These are phyloP conservation scores for Chlorencoelia australis DNA, from an alignment of 2,329 filamentous ascomycete genomes.

Conservation along the genomic window DNA sequence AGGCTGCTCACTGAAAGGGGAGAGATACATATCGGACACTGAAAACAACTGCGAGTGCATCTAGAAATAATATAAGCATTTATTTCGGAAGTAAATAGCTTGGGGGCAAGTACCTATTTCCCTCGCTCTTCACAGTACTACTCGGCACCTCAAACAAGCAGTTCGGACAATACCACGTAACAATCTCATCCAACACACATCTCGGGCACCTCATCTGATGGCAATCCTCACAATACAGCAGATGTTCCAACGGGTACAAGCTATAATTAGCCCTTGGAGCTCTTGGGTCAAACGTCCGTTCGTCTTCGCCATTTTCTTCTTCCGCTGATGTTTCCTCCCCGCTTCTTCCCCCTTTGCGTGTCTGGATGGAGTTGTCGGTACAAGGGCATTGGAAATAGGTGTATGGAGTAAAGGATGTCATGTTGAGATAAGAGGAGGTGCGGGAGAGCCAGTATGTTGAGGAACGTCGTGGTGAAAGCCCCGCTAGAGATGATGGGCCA, in stretches of 20 bases:
- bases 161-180: constrained; percentile 90
- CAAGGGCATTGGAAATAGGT: constrained; percentile 60
- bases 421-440: constrained; percentile 20
- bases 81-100: neutral
- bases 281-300: constrained; percentile 76
- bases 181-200: constrained; percentile 87
- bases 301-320: constrained; percentile 51
- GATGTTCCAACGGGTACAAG: constrained; percentile 83
- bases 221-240: constrained; percentile 96
- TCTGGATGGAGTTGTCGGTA: constrained; percentile 35
- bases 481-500: too few species aligned
- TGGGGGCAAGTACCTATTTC: constrained; percentile 59
- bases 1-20: constrained; percentile 67
- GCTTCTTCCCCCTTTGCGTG: too few species aligned
- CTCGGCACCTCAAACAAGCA: constrained; percentile 95
- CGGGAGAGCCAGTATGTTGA: too few species aligned
- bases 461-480: too few species aligned
- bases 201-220: constrained; percentile 89
- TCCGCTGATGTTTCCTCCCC: constrained; percentile 27
- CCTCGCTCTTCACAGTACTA: constrained; percentile 84
- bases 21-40: constrained; percentile 81
- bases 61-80: constrained; percentile 33
- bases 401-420: constrained; percentile 48
- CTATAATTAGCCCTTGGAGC: constrained; percentile 81
- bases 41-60: constrained; percentile 90